Evolutionary conservation across 2,329 filamentous ascomycete genomes (phyloP).

Genomic region (Fusarium mundagurra): DNA sequence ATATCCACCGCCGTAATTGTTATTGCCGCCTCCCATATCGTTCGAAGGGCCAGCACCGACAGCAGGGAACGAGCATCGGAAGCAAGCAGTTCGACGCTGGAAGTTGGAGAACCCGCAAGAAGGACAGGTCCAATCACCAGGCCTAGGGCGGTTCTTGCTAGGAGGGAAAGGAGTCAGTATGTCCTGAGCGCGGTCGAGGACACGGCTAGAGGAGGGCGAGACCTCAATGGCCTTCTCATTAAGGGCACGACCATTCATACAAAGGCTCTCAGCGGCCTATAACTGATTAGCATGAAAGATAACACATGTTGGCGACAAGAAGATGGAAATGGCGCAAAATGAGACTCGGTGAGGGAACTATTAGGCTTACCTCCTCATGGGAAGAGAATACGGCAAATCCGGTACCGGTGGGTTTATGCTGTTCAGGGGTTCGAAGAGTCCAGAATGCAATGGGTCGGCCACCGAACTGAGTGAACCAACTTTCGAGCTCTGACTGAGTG

Average conservation of each 20-base stretch:
- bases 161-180: conserved; percentile 97
- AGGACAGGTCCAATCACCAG: conserved; percentile 98
- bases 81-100: conserved; percentile 96
- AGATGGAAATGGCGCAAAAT: background rate
- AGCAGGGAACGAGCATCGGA: conserved; percentile 99
- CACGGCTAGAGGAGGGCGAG: conserved; percentile 94
- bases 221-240: conserved; percentile 99
- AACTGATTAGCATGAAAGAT: conserved; percentile 18
- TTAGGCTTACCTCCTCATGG: conserved; percentile 87
- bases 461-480: conserved; percentile 99
- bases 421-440: conserved; percentile 96
- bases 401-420: conserved; percentile 99
- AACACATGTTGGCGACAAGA: background rate
- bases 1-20: conserved; percentile 64
- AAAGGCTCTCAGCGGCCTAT: conserved; percentile 94
- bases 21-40: conserved; percentile 73
- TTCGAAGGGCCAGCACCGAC: conserved; percentile 79
- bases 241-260: conserved; percentile 97
- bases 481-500: conserved; percentile 97
- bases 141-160: conserved; percentile 96
- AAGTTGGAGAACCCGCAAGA: conserved; percentile 99
- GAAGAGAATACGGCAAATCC: conserved; percentile 99
- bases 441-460: conserved; percentile 98
- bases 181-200: conserved; percentile 93
- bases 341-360: background rate